Conservation (phyloP, 2,329 filamentous ascomycete genomes). For the Cytospora mali region DNA sequence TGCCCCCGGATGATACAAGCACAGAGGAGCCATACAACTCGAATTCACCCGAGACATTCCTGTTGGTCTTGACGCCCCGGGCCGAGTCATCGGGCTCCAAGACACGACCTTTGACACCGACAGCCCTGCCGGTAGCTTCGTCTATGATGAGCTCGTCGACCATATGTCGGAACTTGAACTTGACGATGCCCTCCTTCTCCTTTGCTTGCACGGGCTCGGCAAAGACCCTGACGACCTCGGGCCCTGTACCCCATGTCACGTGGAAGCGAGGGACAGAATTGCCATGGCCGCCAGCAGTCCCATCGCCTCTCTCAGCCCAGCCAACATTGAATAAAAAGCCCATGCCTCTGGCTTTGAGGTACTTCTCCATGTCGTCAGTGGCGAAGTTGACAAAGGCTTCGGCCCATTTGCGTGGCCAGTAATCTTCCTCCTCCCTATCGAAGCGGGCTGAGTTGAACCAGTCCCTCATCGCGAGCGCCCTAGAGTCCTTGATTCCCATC, state of each 20-base stretch:
- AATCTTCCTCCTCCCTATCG: slow-evolving; percentile 58
- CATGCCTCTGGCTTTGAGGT: slow-evolving; percentile 56
- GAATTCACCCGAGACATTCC: slow-evolving; percentile 52
- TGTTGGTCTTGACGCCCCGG: slow-evolving; percentile 55
- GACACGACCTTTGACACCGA: slow-evolving; percentile 57
- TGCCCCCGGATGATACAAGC: slow-evolving; percentile 59
- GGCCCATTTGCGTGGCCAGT: slow-evolving; percentile 64
- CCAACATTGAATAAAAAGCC: slow-evolving; percentile 57
- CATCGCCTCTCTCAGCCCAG: slow-evolving; percentile 64
- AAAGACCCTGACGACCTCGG: slow-evolving; percentile 61
- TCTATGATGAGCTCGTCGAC: slow-evolving; percentile 61
- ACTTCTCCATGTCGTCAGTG: slow-evolving; percentile 58
- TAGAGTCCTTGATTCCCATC: slow-evolving; percentile 60
- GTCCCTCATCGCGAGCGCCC: slow-evolving; percentile 59
- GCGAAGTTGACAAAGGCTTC: slow-evolving; percentile 66
- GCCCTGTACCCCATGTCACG: slow-evolving; percentile 63
- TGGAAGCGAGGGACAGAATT: slow-evolving; percentile 67
- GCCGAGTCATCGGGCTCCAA: slow-evolving; percentile 52
- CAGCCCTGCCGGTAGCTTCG: slow-evolving; percentile 49
- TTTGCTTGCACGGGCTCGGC: slow-evolving; percentile 57
- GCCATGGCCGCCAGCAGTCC: slow-evolving; percentile 58
- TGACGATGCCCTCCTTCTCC: slow-evolving; percentile 54
- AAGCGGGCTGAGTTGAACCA: slow-evolving; percentile 62
- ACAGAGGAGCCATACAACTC: slow-evolving; percentile 57
- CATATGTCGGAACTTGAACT: slow-evolving; percentile 58